Conservation (phyloP, 345 rosid genomes). For the Combretum micranthum region DNA sequence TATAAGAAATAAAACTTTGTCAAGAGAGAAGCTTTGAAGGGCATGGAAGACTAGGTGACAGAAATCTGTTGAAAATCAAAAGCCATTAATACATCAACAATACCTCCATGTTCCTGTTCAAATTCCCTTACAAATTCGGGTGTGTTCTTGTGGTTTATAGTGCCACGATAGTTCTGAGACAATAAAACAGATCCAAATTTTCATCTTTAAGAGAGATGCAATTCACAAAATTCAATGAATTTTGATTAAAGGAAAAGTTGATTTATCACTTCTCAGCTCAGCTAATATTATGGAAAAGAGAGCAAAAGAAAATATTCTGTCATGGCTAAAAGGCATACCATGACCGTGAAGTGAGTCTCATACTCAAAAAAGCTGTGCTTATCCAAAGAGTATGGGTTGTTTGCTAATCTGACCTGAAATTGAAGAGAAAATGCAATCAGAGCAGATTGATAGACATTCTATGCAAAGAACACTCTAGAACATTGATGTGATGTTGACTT, state of each 20-base stretch:
- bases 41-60: too few species aligned
- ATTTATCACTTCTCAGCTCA: too few species aligned
- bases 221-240: too few species aligned
- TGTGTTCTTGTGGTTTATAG: slow-evolving; percentile 70
- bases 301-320: background rate
- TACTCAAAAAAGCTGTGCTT: slow-evolving; percentile 78
- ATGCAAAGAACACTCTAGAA: background rate
- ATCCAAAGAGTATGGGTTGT: slow-evolving; percentile 72
- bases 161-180: slow-evolving; percentile 81
- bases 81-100: background rate
- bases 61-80: background rate
- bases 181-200: slow-evolving; percentile 6
- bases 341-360: slow-evolving; percentile 96
- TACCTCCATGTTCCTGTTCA: slow-evolving; percentile 80
- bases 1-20: background rate
- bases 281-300: too few species aligned
- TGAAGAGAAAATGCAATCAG: background rate
- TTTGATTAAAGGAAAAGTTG: too few species aligned
- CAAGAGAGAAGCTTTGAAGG: background rate
- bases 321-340: slow-evolving; percentile 40
- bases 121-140: slow-evolving; percentile 77
- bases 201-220: background rate
- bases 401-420: slow-evolving; percentile 82
- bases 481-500: background rate
- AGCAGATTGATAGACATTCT: slow-evolving; percentile 2